phyloP scores from a whole-genome alignment of 2,329 filamentous ascomycete genomes.

The Botrytis cinerea region DNA sequence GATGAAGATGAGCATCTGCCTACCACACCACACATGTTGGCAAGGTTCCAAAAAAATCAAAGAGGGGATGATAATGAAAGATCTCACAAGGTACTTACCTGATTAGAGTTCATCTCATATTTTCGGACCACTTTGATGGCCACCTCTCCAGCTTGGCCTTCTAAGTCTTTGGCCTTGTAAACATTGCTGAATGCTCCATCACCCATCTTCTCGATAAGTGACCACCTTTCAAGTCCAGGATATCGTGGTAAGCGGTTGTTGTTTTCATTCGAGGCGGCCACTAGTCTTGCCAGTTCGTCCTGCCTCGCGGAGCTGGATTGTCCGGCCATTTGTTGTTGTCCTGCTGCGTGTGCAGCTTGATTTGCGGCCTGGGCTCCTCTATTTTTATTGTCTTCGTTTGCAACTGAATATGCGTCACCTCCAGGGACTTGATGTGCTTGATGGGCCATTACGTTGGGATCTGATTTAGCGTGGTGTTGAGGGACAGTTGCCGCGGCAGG shows the following conservation, averaged over 20 bases:
- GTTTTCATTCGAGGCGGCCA: slow-evolving; percentile 87
- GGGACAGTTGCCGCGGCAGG: slow-evolving; percentile 57
- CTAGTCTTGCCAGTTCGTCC: slow-evolving; percentile 76
- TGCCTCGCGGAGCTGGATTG: slow-evolving; percentile 56
- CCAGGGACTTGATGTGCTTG: slow-evolving; percentile 51
- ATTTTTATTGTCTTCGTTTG: slow-evolving; percentile 62
- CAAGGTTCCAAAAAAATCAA: slow-evolving; percentile 45
- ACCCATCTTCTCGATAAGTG: slow-evolving; percentile 93
- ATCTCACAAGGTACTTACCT: slow-evolving; percentile 68
- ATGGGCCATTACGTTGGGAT: slow-evolving; percentile 62
- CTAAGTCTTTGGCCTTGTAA: slow-evolving; percentile 79
- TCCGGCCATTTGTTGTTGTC: slow-evolving; percentile 51
- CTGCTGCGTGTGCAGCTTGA: slow-evolving; percentile 63
- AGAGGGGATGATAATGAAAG: slow-evolving; percentile 40
- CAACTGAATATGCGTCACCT: slow-evolving; percentile 62
- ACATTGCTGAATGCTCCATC: slow-evolving; percentile 99
- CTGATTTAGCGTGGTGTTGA: slow-evolving; percentile 45
- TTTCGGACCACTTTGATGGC: slow-evolving; percentile 99
- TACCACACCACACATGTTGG: slow-evolving; percentile 61
- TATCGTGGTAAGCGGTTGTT: slow-evolving; percentile 84
- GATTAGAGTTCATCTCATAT: slow-evolving; percentile 97
- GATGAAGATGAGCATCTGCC: slow-evolving; percentile 91
- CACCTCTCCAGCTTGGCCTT: slow-evolving; percentile 73
- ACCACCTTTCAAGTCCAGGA: slow-evolving; percentile 82
- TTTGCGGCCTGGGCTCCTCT: slow-evolving; percentile 68